Evolutionary conservation across 768 basidiomycete species (phyloP).

Genomic region (Coprinellus micaceus): DNA sequence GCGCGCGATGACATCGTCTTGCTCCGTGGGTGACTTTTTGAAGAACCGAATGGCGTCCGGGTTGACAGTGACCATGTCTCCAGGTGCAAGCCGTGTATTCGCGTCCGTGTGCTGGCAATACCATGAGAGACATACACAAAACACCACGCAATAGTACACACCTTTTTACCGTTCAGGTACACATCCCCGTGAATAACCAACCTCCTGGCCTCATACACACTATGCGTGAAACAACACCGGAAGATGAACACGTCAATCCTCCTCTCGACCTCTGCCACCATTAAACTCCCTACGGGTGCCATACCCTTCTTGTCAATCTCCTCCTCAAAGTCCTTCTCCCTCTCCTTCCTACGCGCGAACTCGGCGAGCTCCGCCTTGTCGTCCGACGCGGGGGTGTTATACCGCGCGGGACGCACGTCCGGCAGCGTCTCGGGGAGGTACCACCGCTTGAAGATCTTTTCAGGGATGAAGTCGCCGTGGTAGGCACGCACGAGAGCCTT

Average conservation of each 20-base stretch:
- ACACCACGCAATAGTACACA: too few relatives aligned
- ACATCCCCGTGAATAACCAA: constrained; percentile 87
- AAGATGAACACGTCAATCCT: constrained; percentile 92
- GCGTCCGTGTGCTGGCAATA: constrained; percentile 70
- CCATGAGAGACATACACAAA: constrained; percentile 4
- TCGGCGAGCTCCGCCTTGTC: constrained; percentile 47
- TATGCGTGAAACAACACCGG: constrained; percentile 80
- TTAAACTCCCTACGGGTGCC: constrained; percentile 91
- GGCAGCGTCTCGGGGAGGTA: constrained; percentile 86
- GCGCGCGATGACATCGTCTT: constrained; percentile 31
- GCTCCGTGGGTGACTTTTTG: constrained; percentile 31
- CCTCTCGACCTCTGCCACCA: constrained; percentile 93
- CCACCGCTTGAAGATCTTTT: constrained; percentile 92
- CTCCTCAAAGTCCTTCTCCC: constrained; percentile 44
- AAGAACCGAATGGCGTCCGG: constrained; percentile 77
- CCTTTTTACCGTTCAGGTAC: constrained; percentile 84
- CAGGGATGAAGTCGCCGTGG: constrained; percentile 92
- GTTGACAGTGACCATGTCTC: constrained; percentile 91
- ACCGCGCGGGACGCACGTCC: constrained; percentile 68
- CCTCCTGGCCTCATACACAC: constrained; percentile 85
- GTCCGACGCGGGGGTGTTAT: constrained; percentile 33
- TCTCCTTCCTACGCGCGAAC: constrained; percentile 56
- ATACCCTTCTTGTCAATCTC: constrained; percentile 59
- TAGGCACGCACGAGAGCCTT: constrained; percentile 88
- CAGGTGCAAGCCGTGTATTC: constrained; percentile 86